Evolutionary conservation across 768 basidiomycete species (phyloP), one percentile per base, ranked within the genome.

Genomic region (Podaxis rugospora): DNA sequence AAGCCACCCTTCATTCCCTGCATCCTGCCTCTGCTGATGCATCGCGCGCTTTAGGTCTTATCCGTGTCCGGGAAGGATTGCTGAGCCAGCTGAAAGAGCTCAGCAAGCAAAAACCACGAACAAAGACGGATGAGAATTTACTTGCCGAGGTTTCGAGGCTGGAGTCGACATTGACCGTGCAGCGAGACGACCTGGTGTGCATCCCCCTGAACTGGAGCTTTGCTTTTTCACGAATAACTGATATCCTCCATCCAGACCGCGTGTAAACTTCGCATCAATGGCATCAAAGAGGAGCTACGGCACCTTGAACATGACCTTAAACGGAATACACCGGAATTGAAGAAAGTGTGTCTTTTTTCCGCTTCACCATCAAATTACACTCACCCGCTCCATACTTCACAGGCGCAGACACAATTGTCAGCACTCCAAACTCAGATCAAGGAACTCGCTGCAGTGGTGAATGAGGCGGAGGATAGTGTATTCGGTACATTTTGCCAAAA

Each of bases 281-380:
- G 94, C 28, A 78, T 93, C 62, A 87, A 87, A 66, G 88, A 90
- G 63, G 95, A 98, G 69, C 75, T 95, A 27, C 92, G 91, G 71
- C 88, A 94, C 64, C 75, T 92, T 54, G 84, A 90, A 37, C 81
- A 83, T 64, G 87, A 91, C 65, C 74, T 90, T 4, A 88, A 84
- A 68, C 84, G 80, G 66, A 76, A 83, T 50, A 69, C 79, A 7
- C 92, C 90, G 0, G 90, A 93, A 62, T 73, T 89, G 55, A 84
- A 86, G 67, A 90, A 88, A 81, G 93, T 88, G 42, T 5, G 55
- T 46, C 6, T 21, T 21, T 3, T 23, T 16, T n/a, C 35, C 35
- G 25, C 39, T 21, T 4, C 50, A 4, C 28, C 14, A 5, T 25
- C 35, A 9, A 32, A 21, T 9, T 37, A n/a, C 23, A 42, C 11